Evolutionary conservation across 2,329 filamentous ascomycete genomes (phyloP).

Genomic region (Pseudogymnoascus sp.): DNA sequence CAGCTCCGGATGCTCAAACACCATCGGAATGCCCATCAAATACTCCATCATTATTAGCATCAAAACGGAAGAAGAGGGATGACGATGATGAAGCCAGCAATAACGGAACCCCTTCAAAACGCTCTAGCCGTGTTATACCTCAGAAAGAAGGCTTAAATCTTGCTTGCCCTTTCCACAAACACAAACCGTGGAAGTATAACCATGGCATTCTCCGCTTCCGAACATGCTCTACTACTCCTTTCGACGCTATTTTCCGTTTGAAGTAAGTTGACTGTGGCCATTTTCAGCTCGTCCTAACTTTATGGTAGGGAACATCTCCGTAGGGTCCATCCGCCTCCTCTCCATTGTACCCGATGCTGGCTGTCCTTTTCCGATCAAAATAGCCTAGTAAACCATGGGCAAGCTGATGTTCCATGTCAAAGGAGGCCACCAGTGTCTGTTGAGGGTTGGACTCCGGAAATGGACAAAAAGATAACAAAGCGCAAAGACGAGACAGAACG

Average conservation of each 20-base stretch:
- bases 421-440: neutral
- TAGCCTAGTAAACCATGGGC: neutral
- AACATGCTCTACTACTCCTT: neutral
- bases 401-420: neutral
- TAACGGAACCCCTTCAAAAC: neutral
- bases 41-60: neutral
- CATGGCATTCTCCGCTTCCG: neutral
- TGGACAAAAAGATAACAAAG: neutral
- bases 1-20: neutral
- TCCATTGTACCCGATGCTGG: neutral
- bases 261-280: neutral
- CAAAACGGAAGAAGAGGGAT: neutral
- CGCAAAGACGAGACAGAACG: neutral
- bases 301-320: neutral
- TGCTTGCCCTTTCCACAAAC: neutral
- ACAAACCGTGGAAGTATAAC: neutral
- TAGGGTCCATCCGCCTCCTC: neutral
- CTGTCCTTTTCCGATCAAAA: neutral
- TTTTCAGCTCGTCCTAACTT: neutral
- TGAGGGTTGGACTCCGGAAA: neutral
- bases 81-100: neutral
- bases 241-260: neutral
- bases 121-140: neutral
- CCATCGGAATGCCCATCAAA: neutral
- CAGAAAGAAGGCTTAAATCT: neutral